phyloP scores from a whole-genome alignment of 1,284 basidiomycete species.

The Meira miltonrushii region DNA sequence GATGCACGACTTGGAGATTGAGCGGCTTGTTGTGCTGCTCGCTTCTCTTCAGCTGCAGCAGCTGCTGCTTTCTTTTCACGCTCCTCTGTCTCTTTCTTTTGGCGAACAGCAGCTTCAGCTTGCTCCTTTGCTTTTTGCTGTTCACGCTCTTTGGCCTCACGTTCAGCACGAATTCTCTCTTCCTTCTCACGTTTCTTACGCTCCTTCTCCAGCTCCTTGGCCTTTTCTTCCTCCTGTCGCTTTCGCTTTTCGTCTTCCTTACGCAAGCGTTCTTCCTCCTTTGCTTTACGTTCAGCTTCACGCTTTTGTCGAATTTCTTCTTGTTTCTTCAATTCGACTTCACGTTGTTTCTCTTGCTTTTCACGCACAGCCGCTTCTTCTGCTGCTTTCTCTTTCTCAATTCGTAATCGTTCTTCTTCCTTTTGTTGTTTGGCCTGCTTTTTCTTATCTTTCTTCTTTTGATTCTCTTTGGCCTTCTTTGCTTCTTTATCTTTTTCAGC shows the following conservation, averaged over 20 bases:
- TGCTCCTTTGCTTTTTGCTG: slow-evolving; percentile 55
- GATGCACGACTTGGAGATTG: slow-evolving; percentile 7
- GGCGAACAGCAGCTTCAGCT: slow-evolving; percentile 18
- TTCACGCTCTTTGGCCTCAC: slow-evolving; percentile 20
- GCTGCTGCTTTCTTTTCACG: slow-evolving; percentile 61
- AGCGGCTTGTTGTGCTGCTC: slow-evolving; percentile 61
- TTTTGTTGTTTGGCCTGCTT: slow-evolving; percentile 81
- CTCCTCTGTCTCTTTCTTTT: slow-evolving; percentile 56
- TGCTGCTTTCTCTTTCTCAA: slow-evolving; percentile 59
- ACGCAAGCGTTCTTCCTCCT: slow-evolving; percentile 67
- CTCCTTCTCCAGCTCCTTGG: slow-evolving; percentile 57
- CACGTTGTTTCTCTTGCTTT: slow-evolving; percentile 62
- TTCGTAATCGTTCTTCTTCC: slow-evolving; percentile 76
- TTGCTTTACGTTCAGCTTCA: slow-evolving; percentile 56
- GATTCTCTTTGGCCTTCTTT: slow-evolving; percentile 90
- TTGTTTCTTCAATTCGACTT: slow-evolving; percentile 53
- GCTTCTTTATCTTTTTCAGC: slow-evolving; percentile 74
- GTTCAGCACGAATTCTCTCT: slow-evolving; percentile 63
- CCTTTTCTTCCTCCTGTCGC: slow-evolving; percentile 57
- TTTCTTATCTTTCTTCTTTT: slow-evolving; percentile 99
- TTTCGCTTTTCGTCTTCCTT: slow-evolving; percentile 57
- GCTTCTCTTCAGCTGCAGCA: slow-evolving; percentile 50
- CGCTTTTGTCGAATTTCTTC: slow-evolving; percentile 67
- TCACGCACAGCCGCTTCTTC: slow-evolving; percentile 61
- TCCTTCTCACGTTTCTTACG: slow-evolving; percentile 64